Percentiles rank a stretch among this genome's conserved stretches.
These are phyloP conservation scores for Ceraceosorus bombacis DNA, from an alignment of 1,284 basidiomycete species.

Conservation along the genomic window DNA sequence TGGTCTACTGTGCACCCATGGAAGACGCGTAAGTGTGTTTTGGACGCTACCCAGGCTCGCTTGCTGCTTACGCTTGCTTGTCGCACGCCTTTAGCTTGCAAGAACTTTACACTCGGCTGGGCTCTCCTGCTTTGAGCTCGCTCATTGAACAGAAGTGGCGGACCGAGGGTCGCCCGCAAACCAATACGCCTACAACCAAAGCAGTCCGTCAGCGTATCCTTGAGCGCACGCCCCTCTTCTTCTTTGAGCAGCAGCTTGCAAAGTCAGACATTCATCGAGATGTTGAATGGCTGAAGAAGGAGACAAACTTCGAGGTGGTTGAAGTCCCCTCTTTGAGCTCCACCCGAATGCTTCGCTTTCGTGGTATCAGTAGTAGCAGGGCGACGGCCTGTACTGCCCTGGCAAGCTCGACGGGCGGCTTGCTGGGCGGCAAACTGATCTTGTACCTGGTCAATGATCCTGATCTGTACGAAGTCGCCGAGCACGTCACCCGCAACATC, in stretches of 20 bases:
- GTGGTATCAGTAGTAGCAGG: conserved; percentile 25
- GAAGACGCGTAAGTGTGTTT: background rate
- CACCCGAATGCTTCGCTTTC: conserved; percentile 35
- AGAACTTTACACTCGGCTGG: conserved; percentile 38
- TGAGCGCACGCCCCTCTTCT: conserved; percentile 82
- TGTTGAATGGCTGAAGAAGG: conserved; percentile 65
- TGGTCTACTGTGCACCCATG: conserved; percentile 57
- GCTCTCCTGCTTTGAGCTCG: conserved; percentile 62
- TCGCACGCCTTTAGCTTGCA: background rate
- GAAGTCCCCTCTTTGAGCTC: conserved; percentile 43
- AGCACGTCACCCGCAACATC: conserved; percentile 41
- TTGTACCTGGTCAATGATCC: conserved; percentile 68
- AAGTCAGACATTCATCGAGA: conserved; percentile 60
- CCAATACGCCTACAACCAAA: conserved; percentile 31
- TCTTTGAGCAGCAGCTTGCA: conserved; percentile 69
- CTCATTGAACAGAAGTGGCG: conserved; percentile 71
- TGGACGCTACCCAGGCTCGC: background rate
- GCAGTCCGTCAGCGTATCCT: conserved; percentile 55
- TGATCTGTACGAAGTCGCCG: conserved; percentile 80
- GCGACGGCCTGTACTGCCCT: conserved; percentile 42
- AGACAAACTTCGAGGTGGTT: conserved; percentile 56
- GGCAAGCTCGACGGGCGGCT: conserved; percentile 13
- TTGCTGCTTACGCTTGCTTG: background rate
- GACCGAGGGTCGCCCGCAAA: conserved; percentile 50
- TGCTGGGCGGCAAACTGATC: conserved; percentile 57